Evolutionary conservation across 306 rosid species (phyloP).

Genomic region (Prunus padus): DNA sequence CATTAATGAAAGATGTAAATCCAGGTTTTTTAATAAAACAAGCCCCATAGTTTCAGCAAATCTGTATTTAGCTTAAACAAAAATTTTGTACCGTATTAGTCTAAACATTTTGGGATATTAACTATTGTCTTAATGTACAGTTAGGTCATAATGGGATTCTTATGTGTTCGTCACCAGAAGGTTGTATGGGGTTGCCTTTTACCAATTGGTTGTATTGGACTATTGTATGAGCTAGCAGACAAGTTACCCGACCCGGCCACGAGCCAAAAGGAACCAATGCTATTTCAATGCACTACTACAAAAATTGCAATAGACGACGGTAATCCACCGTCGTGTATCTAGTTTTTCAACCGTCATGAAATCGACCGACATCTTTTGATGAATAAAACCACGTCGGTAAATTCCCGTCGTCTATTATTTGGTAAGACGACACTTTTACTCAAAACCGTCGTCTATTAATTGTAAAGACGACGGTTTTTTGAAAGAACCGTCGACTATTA

Average conservation of each 20-base stretch:
- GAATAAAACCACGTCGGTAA: too few species aligned
- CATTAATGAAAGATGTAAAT: slow-evolving; percentile 3
- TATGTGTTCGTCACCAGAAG: too few species aligned
- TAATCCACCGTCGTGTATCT: too few species aligned
- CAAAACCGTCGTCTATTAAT: too few species aligned
- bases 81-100: not conserved
- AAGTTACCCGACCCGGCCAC: not conserved
- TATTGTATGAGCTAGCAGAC: not conserved
- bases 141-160: not conserved
- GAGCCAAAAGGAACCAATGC: not conserved
- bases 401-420: too few species aligned
- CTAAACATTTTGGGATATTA: not conserved
- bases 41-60: not conserved
- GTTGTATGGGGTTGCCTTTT: not conserved
- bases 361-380: too few species aligned
- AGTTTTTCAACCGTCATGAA: too few species aligned
- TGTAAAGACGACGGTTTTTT: too few species aligned
- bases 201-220: not conserved
- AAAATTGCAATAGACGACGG: too few species aligned
- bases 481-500: too few species aligned
- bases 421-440: too few species aligned
- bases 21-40: not conserved
- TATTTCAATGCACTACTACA: not conserved
- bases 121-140: not conserved
- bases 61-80: not conserved